Percentiles rank a stretch among this genome's conserved stretches.
phyloP scores from a whole-genome alignment of 2,329 filamentous ascomycete species.

The Aspergillus floridensis region DNA sequence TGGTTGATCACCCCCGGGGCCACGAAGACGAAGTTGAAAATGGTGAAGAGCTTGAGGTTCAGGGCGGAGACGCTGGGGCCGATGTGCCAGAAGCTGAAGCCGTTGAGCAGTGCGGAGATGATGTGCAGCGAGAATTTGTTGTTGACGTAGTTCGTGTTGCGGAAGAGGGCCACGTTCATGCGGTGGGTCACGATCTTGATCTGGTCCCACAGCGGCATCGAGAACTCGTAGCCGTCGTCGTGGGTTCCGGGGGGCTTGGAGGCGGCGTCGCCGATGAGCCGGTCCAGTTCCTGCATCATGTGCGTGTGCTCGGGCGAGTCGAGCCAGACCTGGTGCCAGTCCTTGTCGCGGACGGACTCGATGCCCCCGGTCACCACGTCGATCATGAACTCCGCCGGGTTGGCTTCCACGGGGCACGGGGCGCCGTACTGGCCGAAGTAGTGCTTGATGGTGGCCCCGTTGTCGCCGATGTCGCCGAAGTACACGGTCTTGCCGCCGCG shows the following conservation, averaged over 20 bases:
- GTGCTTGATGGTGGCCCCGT: constrained; percentile 58
- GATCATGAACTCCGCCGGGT: constrained; percentile 58
- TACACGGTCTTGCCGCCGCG: constrained; percentile 66
- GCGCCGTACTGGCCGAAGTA: constrained; percentile 66
- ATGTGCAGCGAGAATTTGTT: constrained; percentile 59
- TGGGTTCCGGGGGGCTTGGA: constrained; percentile 41
- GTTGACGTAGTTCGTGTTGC: constrained; percentile 63
- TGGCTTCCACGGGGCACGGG: constrained; percentile 58
- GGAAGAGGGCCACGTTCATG: constrained; percentile 62
- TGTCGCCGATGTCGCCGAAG: constrained; percentile 64
- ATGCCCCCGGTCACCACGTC: constrained; percentile 42
- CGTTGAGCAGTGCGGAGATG: constrained; percentile 45
- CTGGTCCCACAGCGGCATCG: constrained; percentile 60
- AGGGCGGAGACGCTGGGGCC: constrained; percentile 62
- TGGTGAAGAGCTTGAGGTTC: constrained; percentile 69
- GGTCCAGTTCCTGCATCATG: constrained; percentile 61
- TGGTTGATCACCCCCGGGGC: constrained; percentile 36
- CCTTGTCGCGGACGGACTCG: constrained; percentile 39
- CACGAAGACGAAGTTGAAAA: constrained; percentile 58
- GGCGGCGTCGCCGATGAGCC: constrained; percentile 51
- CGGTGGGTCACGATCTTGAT: constrained; percentile 63
- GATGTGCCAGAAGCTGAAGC: constrained; percentile 62
- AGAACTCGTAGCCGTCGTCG: constrained; percentile 54
- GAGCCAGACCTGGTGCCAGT: constrained; percentile 70
- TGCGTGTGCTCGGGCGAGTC: constrained; percentile 58